A percentile compares a stretch with the other conserved stretches of the same genome.
phyloP scores from a whole-genome alignment of 306 rosid genomes.

The Prunus padus region DNA sequence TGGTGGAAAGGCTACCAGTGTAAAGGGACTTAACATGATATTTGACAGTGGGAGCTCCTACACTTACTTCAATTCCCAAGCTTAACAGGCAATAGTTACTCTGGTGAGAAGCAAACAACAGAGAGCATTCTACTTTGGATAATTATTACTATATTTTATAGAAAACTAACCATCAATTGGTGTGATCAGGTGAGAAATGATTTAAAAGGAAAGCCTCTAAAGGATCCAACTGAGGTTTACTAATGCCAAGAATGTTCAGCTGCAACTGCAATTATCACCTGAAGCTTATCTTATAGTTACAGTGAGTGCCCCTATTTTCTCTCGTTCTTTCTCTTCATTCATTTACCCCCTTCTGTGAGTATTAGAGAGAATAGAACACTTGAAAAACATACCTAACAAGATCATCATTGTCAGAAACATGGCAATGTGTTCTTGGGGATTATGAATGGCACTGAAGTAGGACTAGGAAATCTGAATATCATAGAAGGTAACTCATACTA shows the following conservation, averaged over 20 bases:
- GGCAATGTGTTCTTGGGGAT: conserved; percentile 81
- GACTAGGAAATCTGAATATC: conserved; percentile 47
- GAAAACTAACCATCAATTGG: conserved; percentile 10
- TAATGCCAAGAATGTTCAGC: conserved; percentile 33
- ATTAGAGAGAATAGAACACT: background rate
- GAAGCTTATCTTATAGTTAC: conserved; percentile 61
- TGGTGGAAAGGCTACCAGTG: conserved; percentile 46
- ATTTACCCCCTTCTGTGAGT: background rate
- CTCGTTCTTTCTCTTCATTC: background rate
- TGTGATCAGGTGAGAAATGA: conserved; percentile 47
- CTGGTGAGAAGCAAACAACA: conserved; percentile 45
- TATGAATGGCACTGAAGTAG: conserved; percentile 47
- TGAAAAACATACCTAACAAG: conserved; percentile 24
- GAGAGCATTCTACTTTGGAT: background rate
- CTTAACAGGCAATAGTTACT: conserved; percentile 36
- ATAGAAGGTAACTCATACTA: conserved; percentile 53
- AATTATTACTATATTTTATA: background rate
- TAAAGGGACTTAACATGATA: conserved; percentile 44
- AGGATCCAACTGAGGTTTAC: conserved; percentile 42
- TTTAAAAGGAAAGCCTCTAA: conserved; percentile 58
- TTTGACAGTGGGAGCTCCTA: conserved; percentile 92
- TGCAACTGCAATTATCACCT: conserved; percentile 51
- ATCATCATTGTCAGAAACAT: conserved; percentile 35
- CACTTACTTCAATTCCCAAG: conserved; percentile 58
- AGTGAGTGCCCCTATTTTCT: conserved; percentile 34